A percentile compares a stretch with the other conserved stretches of the same genome.
Conservation (phyloP, 2,329 filamentous ascomycete genomes). For the Ceratocystis huliohia region DNA sequence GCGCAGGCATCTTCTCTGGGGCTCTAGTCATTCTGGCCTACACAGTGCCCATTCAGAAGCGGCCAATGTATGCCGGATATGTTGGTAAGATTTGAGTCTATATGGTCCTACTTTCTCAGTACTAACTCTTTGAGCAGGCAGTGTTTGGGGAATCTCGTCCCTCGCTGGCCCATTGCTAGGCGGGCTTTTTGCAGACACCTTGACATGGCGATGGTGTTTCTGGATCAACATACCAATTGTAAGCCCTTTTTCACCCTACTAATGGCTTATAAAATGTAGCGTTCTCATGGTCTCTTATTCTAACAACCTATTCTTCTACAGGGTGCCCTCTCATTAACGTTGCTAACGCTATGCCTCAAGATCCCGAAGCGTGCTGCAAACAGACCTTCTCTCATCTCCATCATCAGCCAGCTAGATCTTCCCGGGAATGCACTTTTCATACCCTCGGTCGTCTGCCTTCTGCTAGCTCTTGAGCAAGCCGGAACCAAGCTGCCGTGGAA, state of each 20-base stretch:
- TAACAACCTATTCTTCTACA: not conserved
- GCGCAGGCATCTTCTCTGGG: slow-evolving; percentile 37
- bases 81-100: slow-evolving; percentile 10
- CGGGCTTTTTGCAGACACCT: slow-evolving; percentile 24
- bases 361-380: slow-evolving; percentile 20
- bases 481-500: slow-evolving; percentile 25
- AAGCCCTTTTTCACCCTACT: not conserved
- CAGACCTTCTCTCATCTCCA: slow-evolving; percentile 22
- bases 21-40: slow-evolving; percentile 33
- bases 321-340: slow-evolving; percentile 16
- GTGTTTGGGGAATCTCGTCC: slow-evolving; percentile 32
- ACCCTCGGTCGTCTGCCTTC: slow-evolving; percentile 27
- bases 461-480: slow-evolving; percentile 33
- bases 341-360: slow-evolving; percentile 10
- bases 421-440: slow-evolving; percentile 22
- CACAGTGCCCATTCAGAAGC: slow-evolving; percentile 28
- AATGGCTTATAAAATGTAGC: not conserved
- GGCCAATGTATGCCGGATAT: slow-evolving; percentile 30
- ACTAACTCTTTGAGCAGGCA: slow-evolving; percentile 18
- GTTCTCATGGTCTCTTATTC: not conserved
- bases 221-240: slow-evolving; percentile 28
- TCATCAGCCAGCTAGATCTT: slow-evolving; percentile 26
- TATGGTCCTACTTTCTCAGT: slow-evolving; percentile 25
- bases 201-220: slow-evolving; percentile 28
- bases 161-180: slow-evolving; percentile 24